phyloP scores from a whole-genome alignment of 208 protist species.

The Tritrichomonas foetus region DNA sequence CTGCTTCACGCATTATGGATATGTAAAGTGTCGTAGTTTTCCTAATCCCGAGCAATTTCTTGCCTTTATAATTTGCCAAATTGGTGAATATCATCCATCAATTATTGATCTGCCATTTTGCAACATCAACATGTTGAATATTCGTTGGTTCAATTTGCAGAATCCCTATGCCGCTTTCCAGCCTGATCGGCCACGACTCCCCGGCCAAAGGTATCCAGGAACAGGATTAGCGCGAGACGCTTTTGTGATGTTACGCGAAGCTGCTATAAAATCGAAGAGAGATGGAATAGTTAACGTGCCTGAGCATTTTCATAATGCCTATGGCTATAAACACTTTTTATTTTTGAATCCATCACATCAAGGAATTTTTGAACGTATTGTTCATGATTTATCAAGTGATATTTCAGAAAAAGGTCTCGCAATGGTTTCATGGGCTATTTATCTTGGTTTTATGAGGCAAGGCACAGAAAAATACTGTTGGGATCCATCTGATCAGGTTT shows the following conservation, averaged over 20 bases:
- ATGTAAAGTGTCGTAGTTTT: background rate
- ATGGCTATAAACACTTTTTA: background rate
- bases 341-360: background rate
- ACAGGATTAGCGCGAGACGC: background rate
- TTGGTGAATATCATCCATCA: background rate
- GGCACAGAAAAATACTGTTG: background rate
- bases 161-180: background rate
- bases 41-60: background rate
- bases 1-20: background rate
- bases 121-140: background rate
- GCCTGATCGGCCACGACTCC: background rate
- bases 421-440: conserved; percentile 7
- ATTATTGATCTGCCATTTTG: background rate
- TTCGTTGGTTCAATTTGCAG: background rate
- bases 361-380: background rate
- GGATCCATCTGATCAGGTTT: background rate
- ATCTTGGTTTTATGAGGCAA: background rate
- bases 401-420: background rate
- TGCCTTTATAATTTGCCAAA: background rate
- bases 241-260: background rate
- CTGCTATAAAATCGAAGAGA: background rate
- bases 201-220: background rate
- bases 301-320: conserved; percentile 39
- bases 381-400: background rate
- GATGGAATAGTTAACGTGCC: conserved; percentile 7